Evolutionary conservation across 768 basidiomycete genomes (phyloP).

Genomic region (Suillus plorans): DNA sequence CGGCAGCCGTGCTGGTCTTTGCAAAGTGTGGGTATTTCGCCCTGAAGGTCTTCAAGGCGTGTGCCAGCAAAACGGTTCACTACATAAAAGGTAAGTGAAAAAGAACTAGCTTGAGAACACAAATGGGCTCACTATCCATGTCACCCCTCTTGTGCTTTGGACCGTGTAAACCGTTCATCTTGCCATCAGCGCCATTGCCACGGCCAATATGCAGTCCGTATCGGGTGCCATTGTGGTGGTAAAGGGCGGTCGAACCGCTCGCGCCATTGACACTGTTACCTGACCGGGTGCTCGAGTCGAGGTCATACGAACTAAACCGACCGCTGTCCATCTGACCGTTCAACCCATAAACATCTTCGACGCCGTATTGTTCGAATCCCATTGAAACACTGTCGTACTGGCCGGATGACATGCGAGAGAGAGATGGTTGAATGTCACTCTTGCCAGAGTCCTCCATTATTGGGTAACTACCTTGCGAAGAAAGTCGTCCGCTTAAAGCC

Average conservation of each 20-base stretch:
- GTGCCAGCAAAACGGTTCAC: conserved; percentile 98
- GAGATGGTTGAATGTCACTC: conserved; percentile 65
- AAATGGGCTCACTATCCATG: conserved; percentile 77
- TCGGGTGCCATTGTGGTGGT: conserved; percentile 75
- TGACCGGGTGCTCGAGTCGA: conserved; percentile 47
- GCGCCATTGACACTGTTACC: conserved; percentile 35
- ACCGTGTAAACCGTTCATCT: conserved; percentile 89
- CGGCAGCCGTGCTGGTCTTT: conserved; percentile 99
- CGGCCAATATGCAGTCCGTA: conserved; percentile 71
- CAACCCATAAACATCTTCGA: conserved; percentile 52
- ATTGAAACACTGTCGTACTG: conserved; percentile 54
- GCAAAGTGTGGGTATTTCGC: conserved; percentile 91
- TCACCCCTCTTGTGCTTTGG: conserved; percentile 95
- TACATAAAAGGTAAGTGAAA: conserved; percentile 26
- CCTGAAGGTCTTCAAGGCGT: conserved; percentile 90
- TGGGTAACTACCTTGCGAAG: conserved; percentile 43
- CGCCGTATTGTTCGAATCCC: conserved; percentile 48
- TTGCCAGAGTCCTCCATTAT: conserved; percentile 51
- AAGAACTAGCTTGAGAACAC: not conserved
- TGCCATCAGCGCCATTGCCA: conserved; percentile 57
- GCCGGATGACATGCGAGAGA: conserved; percentile 62
- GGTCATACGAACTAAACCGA: conserved; percentile 58
- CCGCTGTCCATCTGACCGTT: conserved; percentile 49
- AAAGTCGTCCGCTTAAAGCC: conserved; percentile 61
- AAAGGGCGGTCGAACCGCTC: conserved; percentile 72